A percentile compares a stretch with the other conserved stretches of the same genome.
These are phyloP conservation scores for Penicillium cataractarum DNA, from an alignment of 495 filamentous ascomycete genomes.

Conservation along the genomic window DNA sequence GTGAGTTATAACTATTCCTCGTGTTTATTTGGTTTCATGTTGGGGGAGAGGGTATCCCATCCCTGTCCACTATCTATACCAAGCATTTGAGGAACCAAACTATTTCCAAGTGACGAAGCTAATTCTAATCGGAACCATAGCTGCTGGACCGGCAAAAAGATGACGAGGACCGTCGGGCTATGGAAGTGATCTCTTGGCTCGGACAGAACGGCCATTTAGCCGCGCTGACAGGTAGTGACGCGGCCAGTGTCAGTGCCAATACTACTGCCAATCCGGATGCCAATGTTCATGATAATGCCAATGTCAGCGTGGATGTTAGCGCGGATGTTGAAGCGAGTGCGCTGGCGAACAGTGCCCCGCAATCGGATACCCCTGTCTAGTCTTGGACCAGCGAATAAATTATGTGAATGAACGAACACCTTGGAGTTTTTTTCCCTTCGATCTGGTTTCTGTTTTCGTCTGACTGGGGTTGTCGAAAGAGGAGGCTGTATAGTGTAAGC, in stretches of 20 bases:
- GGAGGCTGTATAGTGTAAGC: neutral
- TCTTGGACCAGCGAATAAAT: neutral
- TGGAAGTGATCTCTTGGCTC: constrained; percentile 50
- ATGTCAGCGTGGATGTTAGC: neutral
- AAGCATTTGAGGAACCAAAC: neutral
- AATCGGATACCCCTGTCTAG: constrained; percentile 9
- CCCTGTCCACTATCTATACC: neutral
- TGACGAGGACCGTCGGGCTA: constrained; percentile 45
- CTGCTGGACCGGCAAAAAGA: constrained; percentile 52
- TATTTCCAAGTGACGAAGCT: neutral
- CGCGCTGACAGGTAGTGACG: constrained; percentile 11
- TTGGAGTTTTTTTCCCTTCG: neutral
- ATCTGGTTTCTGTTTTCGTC: neutral
- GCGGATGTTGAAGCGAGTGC: neutral
- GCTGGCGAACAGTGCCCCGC: constrained; percentile 9
- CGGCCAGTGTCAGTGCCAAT: neutral
- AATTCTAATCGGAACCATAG: constrained; percentile 24
- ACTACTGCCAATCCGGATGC: neutral
- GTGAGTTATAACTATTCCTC: constrained; percentile 38
- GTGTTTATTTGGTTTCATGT: neutral
- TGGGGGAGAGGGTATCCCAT: too few species aligned
- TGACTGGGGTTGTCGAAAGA: neutral
- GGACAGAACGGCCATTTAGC: constrained; percentile 45
- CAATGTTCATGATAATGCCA: neutral
- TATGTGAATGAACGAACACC: neutral